Evolutionary conservation across 148 eudicot species (phyloP).

Genomic region (Rhododendron ovatum): DNA sequence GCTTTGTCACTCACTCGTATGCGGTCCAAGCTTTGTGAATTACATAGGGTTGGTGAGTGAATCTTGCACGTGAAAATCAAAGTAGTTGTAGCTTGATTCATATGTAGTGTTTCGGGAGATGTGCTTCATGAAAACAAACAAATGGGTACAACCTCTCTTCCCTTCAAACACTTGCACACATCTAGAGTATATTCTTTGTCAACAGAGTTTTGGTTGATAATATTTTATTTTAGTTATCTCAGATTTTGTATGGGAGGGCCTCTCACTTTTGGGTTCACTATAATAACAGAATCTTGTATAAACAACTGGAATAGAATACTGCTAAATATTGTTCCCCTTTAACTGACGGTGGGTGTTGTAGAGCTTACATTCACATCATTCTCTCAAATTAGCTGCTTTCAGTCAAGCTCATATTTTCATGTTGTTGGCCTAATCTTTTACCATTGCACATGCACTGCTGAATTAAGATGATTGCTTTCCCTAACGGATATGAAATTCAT

Average conservation of each 20-base stretch:
- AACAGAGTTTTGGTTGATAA: not conserved
- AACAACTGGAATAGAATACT: not conserved
- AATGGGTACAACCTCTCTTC: not conserved
- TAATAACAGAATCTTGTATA: not conserved
- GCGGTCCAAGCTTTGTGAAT: not conserved
- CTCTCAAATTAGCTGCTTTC: not conserved
- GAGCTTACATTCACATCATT: not conserved
- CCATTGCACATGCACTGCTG: not conserved
- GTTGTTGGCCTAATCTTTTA: not conserved
- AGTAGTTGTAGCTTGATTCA: not conserved
- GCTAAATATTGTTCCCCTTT: not conserved
- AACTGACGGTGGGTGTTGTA: not conserved
- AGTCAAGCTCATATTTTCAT: not conserved
- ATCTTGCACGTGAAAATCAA: not conserved
- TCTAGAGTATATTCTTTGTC: not conserved
- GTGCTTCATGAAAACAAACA: not conserved
- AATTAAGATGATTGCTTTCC: not conserved
- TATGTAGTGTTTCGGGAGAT: not conserved
- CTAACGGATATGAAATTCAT: not conserved
- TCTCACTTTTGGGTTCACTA: not conserved
- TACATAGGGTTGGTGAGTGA: not conserved
- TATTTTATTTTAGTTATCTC: not conserved
- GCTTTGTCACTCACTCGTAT: slow-evolving; percentile 1
- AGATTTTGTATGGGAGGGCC: not conserved
- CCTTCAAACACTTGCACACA: not conserved